phyloP scores from a whole-genome alignment of 805 yeast species.

The Wickerhamomyces kurtzmanii region DNA sequence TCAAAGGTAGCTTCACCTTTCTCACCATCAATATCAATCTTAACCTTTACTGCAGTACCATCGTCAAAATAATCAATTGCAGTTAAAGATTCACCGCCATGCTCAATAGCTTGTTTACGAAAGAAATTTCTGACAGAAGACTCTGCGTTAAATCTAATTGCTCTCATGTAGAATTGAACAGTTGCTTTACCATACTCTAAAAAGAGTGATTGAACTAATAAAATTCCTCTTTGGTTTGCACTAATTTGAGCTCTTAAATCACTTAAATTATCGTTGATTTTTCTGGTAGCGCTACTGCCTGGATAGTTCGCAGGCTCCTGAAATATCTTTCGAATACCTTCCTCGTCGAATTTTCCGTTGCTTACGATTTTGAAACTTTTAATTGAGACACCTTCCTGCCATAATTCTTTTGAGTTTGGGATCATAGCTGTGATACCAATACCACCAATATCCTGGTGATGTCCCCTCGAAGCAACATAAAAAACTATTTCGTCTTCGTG shows the following conservation, averaged over 20 bases:
- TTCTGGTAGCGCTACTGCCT: conserved; percentile 41
- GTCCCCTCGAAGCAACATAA: conserved; percentile 44
- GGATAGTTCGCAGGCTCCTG: conserved; percentile 35
- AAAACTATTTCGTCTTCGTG: conserved; percentile 27
- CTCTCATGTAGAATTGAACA: conserved; percentile 30
- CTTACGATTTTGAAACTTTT: conserved; percentile 34
- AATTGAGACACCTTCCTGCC: conserved; percentile 43
- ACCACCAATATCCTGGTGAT: conserved; percentile 52
- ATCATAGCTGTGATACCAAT: conserved; percentile 43
- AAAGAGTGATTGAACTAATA: conserved; percentile 26
- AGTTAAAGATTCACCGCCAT: conserved; percentile 29
- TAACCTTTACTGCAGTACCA: conserved; percentile 34
- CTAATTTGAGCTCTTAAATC: conserved; percentile 34
- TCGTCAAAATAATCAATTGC: conserved; percentile 37
- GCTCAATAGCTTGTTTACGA: conserved; percentile 13
- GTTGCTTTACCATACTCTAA: conserved; percentile 27
- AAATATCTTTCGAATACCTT: conserved; percentile 31
- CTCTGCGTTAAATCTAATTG: conserved; percentile 29
- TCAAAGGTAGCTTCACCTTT: conserved; percentile 32
- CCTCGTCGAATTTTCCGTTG: conserved; percentile 37
- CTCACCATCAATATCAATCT: conserved; percentile 22
- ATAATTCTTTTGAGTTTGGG: conserved; percentile 36
- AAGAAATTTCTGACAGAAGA: conserved; percentile 25
- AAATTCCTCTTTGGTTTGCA: conserved; percentile 36
- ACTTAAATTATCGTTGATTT: conserved; percentile 36